Base-by-base conservation (phyloP, 1,284 basidiomycete genomes). In the Trichosporon faecale region DNA sequence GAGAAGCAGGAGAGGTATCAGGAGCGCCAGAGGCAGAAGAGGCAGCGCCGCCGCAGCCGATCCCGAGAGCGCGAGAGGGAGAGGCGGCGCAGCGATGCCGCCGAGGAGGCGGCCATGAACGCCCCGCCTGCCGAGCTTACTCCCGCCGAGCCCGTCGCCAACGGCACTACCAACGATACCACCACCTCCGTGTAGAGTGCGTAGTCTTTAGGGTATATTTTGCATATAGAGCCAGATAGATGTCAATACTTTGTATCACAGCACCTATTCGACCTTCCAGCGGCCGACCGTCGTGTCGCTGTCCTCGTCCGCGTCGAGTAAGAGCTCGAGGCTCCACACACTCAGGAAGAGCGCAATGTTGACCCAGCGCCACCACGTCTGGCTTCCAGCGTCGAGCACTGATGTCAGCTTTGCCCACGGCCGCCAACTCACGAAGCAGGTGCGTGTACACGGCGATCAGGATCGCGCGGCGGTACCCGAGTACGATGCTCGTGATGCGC, bases 381-480 rank as follows among this genome's bases (percentile, higher is more conserved):
- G 83, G 6, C 80, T 81, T 18, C 83, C 83, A 5, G 79, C 80
- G 71, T 84, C 83, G 57, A 84, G 78, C 65, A 83, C 81, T 84
- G 71, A 2, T 8, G 33, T 70, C 23, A 61, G 60, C 33, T 25
- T 9, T 27, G 12, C 35, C 35, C 12, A 2, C n/a, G 6, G 6
- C 9, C 1, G 14, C 23, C 11, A 9, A 80, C 82, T 71, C 67
- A 82, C 82, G 71, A 1, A 85, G 75, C 2, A 84, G 74, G 71
- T 85, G 84, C 6, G 84, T 85, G 71, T 85, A 85, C 6, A 84
- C 83, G 4, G 83, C 78, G 57, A 84, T 83, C 35, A 85, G 76
- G 71, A 85, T 83, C 5, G 82, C 80, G 55, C 81, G 74, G 23
- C 83, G 75, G 72, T 84, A 85, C 5, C 78, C 77, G 23, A 85